Evolutionary conservation across 2,329 filamentous ascomycete species (phyloP), one percentile per base, ranked within the genome.

Genomic region (Helicocarpus griseus): DNA sequence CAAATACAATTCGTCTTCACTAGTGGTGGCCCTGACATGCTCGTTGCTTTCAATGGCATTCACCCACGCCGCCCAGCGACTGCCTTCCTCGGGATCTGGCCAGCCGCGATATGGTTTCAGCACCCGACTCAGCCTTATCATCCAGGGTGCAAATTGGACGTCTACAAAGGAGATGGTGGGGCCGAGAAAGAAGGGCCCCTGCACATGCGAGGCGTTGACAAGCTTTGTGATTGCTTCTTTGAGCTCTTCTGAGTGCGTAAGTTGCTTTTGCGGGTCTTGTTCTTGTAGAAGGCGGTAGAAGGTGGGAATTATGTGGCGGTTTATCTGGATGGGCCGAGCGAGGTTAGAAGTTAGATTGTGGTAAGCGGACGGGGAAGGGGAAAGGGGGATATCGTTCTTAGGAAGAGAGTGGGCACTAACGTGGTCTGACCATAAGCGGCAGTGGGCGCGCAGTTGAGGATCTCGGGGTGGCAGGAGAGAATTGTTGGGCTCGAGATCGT

Each of bases 361-460:
- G 29, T 19, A 19, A 5, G 1, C 13, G 13, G n/a, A 39, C n/a
- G 13, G 4, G 24, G 39, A n/a, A n/a, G n/a, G n/a, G n/a, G 28
- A 22, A 40, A 33, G 14, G 26, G 17, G 5, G 31, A 14, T 35
- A 35, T 11, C n/a, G 19, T 17, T 47, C 35, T 14, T 22, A 44
- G 13, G 29, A 26, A 38, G 49, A 28, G 26, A 6, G 31, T 36
- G n/a, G 36, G 14, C 39, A 65, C 79, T 66, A 69, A 88, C 82
- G 72, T 93, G 87, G 58, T 91, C 85, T 24, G 82, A 77, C 89
- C 89, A 95, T 8, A 93, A 69, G 40, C 89, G 80, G 53, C 82
- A 88, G 51, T 86, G 81, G 1, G 89, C 89, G 58, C 83, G 81
- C 13, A 82, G 67, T 60, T 85, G 82, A 1, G 86, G 75, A 61